Evolutionary conservation across 202 grass and related monocot genomes (phyloP).

Genomic region (Eragrostis tef): DNA sequence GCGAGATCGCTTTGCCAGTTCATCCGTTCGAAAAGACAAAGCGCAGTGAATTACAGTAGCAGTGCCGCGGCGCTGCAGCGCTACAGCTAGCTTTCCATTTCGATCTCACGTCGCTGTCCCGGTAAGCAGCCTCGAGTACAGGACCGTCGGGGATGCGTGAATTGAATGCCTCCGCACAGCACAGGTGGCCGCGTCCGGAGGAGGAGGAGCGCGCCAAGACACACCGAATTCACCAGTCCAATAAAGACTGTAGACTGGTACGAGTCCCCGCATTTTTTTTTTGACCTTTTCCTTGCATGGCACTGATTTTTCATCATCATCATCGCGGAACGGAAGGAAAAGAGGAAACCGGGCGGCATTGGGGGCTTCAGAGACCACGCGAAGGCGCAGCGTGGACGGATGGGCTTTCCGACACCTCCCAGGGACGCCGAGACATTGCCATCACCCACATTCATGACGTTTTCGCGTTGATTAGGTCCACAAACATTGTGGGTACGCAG

Average conservation of each 20-base stretch:
- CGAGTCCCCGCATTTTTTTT: not conserved
- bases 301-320: not conserved
- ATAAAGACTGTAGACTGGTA: slow-evolving; percentile 7
- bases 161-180: slow-evolving; percentile 3
- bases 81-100: not conserved
- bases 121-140: not conserved
- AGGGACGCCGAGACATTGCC: not conserved
- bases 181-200: slow-evolving; percentile 37
- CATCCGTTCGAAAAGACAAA: not conserved
- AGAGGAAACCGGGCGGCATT: not conserved
- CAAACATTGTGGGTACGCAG: not conserved
- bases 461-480: slow-evolving; percentile 13
- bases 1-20: not conserved
- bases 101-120: not conserved
- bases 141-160: not conserved
- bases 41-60: not conserved
- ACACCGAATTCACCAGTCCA: not conserved
- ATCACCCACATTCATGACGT: slow-evolving; percentile 29
- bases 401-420: slow-evolving; percentile 31
- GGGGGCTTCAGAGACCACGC: not conserved
- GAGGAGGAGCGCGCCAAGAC: not conserved
- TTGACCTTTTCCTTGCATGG: not conserved
- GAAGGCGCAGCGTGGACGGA: not conserved
- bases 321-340: not conserved
- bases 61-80: not conserved